Percentiles rank a stretch among this genome's conserved stretches.
These are phyloP conservation scores for Geotrichum aggregatum DNA, from an alignment of 1,139 yeast genomes.

Conservation along the genomic window DNA sequence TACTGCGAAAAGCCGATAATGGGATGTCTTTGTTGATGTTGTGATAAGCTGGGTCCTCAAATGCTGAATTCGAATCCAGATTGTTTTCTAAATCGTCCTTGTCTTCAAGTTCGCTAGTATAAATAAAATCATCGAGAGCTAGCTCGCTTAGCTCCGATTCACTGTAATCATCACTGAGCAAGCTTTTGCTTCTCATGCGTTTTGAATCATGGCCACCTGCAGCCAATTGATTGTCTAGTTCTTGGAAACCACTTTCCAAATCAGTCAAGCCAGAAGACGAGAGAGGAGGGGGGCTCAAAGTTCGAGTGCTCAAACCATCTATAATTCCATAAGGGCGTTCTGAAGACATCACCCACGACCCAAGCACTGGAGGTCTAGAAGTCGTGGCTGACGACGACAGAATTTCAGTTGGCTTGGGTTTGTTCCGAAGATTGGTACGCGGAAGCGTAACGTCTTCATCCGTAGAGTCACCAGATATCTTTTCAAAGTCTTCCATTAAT, in stretches of 20 bases:
- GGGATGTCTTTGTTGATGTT: conserved; percentile 58
- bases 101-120: conserved; percentile 83
- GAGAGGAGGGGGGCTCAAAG: conserved; percentile 49
- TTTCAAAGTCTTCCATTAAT: conserved; percentile 31
- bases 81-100: conserved; percentile 50
- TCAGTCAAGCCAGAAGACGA: not conserved
- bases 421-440: conserved; percentile 50
- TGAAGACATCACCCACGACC: conserved; percentile 83
- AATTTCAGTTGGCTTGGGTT: conserved; percentile 80
- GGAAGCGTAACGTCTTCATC: conserved; percentile 83
- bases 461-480: conserved; percentile 69
- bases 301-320: conserved; percentile 86
- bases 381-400: conserved; percentile 79
- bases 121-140: conserved; percentile 78
- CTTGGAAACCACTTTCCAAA: not conserved
- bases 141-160: conserved; percentile 56
- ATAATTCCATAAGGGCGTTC: conserved; percentile 85
- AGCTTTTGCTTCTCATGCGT: conserved; percentile 25
- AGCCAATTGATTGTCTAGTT: conserved; percentile 17
- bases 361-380: conserved; percentile 84
- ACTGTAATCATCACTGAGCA: conserved; percentile 27
- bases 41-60: conserved; percentile 20
- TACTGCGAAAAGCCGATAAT: conserved; percentile 78
- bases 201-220: conserved; percentile 12
- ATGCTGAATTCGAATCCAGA: conserved; percentile 27